Base-by-base conservation (phyloP, 2,329 filamentous ascomycete species). In the Lachnellula subtilissima region DNA sequence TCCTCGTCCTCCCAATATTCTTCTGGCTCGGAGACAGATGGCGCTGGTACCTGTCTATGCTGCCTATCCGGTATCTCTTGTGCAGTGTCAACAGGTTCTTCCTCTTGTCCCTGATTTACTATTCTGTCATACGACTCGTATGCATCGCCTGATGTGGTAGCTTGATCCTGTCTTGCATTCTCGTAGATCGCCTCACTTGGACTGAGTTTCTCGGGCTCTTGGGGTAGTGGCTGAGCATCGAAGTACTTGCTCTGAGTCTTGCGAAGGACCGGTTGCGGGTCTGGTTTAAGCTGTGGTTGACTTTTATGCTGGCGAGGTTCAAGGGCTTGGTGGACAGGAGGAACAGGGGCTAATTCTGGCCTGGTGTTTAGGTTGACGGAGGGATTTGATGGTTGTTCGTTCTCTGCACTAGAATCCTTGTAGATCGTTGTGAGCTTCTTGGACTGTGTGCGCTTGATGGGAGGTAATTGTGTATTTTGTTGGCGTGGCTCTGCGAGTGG, bases 1-100 rank as follows among this genome's bases (percentile, higher is more conserved):
- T 93, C 87, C 15, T 88, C 87, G 35, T 67, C 64, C 70, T 89
- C 86, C 86, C 86, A 91, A 65, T 86, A 88, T 69, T 91, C 88
- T 64, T 90, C 87, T 0, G 79, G 73, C 62, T 86, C 84, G 7
- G 75, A 72, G 17, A 71, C 68, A 14, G 67, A 59, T 9, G 65
- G 65, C 17, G 61, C 49, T 40, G 64, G 62, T 8, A 65, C 52
- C 48, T 64, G 58, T 51, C 52, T 47, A 32, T 61, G 50, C 17
- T 46, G 49, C 46, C 15, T 42, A n/a, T 63, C 53, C 22, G 56
- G 25, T 23, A 25, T 36, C 17, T 54, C 46, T 36, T 53, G 15
- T 15, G 3, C 28, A 22, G 15, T 32, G 22, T 19, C 47, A 25
- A 12, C 53, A 7, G 47, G 36, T 17, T 60, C 58, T n/a, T 54